These are phyloP conservation scores for Bipolaris victoriae DNA, from an alignment of 2,329 filamentous ascomycete species.

Conservation along the genomic window DNA sequence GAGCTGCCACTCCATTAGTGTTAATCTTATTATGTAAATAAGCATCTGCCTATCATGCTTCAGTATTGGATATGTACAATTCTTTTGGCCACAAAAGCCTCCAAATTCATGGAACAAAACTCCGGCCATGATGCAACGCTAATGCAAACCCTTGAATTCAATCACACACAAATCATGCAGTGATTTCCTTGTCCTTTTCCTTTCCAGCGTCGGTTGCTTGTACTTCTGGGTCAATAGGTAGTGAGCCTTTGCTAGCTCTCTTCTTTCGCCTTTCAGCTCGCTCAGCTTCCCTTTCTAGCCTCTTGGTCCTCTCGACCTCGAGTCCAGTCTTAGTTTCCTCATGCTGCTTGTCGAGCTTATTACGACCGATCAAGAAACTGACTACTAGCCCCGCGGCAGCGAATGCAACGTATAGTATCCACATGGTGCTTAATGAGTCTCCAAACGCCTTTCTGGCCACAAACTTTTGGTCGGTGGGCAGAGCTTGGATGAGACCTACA, in stretches of 20 bases:
- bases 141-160: not conserved
- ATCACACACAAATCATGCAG: slow-evolving; percentile 7
- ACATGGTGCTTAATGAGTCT: slow-evolving; percentile 54
- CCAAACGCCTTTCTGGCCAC: slow-evolving; percentile 53
- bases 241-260: slow-evolving; percentile 29
- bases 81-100: not conserved
- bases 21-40: not conserved
- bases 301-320: slow-evolving; percentile 51
- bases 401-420: slow-evolving; percentile 57
- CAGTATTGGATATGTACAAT: not conserved
- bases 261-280: slow-evolving; percentile 38
- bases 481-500: slow-evolving; percentile 61
- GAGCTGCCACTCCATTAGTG: no score
- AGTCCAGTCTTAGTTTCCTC: slow-evolving; percentile 58
- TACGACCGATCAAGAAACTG: slow-evolving; percentile 51
- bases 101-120: not conserved
- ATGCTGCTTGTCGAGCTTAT: slow-evolving; percentile 52
- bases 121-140: slow-evolving; percentile 7
- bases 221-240: slow-evolving; percentile 26
- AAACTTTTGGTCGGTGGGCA: slow-evolving; percentile 56
- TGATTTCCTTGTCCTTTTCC: slow-evolving; percentile 8
- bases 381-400: slow-evolving; percentile 49
- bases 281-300: slow-evolving; percentile 44
- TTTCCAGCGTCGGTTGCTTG: slow-evolving; percentile 4
- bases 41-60: not conserved